Evolutionary conservation across 164 flowering plant species (phyloP), one percentile per base, ranked within the genome.

Genomic region (Stephania cephalantha): DNA sequence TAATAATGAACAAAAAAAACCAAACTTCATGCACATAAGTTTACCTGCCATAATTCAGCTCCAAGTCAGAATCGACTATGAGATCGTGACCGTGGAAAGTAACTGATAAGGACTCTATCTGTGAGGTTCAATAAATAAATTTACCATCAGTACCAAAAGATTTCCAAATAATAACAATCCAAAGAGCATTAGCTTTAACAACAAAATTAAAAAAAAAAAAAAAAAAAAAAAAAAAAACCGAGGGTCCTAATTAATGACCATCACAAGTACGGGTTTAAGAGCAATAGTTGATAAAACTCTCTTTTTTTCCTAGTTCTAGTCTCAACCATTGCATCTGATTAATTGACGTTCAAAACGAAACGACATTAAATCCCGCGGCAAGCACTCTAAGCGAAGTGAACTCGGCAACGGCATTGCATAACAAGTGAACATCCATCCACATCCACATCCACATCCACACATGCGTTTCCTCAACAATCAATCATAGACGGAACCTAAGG

Each of bases 31-130:
- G 18, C n/a, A 48, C 22, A 64, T 45, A 5, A 71, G 75, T 85
- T 75, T 68, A 92, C 98, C 98, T 94, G 35, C 99, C 99, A 86
- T 91, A 93, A 52, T 95, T 95, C 18, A 95, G 95, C 85, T 95
- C 99, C 84, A 95, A 78, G 68, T 86, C 89, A 73, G 98, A 88
- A 82, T 95, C 99, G 74, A 93, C 96, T 12, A 95, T 90, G 63
- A 95, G 95, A 79, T 95, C 99, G 73, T 95, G 98, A 7, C 99
- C 99, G 81, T 95, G 99, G 76, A 93, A 95, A 30, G 99, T 95
- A 75, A 95, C 90, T 3, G 97, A 88, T 69, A 95, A 76, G 46
- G 99, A 95, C 76, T 93, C 98, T 73, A 95, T 93, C 99, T 95
- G 93, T 86, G 86, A 65, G 50, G 72, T 70, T 12, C 20, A 0